Evolutionary conservation across 2,329 filamentous ascomycete genomes (phyloP).

Genomic region (Monosporascus cannonballus): DNA sequence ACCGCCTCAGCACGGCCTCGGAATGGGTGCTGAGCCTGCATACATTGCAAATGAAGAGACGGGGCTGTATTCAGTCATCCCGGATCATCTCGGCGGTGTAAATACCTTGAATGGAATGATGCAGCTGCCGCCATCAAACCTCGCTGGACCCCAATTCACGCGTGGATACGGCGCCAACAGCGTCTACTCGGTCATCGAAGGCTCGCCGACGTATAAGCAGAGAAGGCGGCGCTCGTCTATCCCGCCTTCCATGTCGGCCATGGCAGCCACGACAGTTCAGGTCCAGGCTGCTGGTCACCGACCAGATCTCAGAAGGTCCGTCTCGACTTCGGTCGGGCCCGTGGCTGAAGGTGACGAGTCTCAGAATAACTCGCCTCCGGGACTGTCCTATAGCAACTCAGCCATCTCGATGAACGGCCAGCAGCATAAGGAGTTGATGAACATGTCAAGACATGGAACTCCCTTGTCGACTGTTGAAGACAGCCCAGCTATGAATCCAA

Average conservation of each 20-base stretch:
- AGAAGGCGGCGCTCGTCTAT: conserved; percentile 89
- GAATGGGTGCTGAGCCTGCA: conserved; percentile 78
- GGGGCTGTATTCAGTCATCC: conserved; percentile 89
- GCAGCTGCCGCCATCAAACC: conserved; percentile 79
- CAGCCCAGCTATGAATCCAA: conserved; percentile 66
- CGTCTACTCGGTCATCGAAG: conserved; percentile 93
- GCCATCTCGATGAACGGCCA: conserved; percentile 55
- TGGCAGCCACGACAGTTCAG: conserved; percentile 58
- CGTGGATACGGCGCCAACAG: conserved; percentile 68
- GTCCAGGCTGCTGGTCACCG: conserved; percentile 58
- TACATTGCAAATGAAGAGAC: conserved; percentile 99
- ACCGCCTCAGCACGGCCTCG: conserved; percentile 82
- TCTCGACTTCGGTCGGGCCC: conserved; percentile 80
- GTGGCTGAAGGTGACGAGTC: conserved; percentile 75
- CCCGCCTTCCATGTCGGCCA: conserved; percentile 66
- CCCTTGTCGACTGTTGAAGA: conserved; percentile 80
- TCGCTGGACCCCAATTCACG: conserved; percentile 74
- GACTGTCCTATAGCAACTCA: conserved; percentile 65
- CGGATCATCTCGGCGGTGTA: conserved; percentile 70
- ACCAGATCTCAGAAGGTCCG: conserved; percentile 83
- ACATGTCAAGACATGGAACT: conserved; percentile 86
- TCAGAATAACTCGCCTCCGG: conserved; percentile 72
- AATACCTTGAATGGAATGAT: conserved; percentile 81
- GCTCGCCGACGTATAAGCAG: conserved; percentile 98
- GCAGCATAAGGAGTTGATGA: conserved; percentile 73